These are phyloP conservation scores for Starmerella ratchasimensis DNA, from an alignment of 805 yeast genomes.

Conservation along the genomic window DNA sequence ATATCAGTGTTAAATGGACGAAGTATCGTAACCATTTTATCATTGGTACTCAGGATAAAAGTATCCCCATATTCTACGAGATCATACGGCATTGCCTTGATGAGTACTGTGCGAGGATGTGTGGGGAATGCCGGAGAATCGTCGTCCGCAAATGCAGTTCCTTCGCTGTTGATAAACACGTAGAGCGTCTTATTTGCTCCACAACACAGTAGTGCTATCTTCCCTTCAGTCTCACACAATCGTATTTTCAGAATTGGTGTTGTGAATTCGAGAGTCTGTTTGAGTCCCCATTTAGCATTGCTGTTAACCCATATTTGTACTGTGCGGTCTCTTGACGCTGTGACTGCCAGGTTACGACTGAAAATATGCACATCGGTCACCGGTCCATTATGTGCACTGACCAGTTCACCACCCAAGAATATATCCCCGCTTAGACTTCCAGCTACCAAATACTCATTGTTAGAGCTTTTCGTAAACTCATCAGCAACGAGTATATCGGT, in stretches of 20 bases:
- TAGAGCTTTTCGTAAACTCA: not conserved
- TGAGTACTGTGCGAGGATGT: constrained; percentile 36
- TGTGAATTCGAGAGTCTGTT: constrained; percentile 36
- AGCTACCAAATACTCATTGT: not conserved
- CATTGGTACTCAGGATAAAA: constrained; percentile 15
- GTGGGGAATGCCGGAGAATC: constrained; percentile 14
- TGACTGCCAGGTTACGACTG: constrained; percentile 1
- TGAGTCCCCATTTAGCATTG: constrained; percentile 33
- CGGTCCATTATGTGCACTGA: constrained; percentile 18
- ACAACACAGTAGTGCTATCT: constrained; percentile 29
- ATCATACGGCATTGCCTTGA: constrained; percentile 39
- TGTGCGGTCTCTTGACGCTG: constrained; percentile 18
- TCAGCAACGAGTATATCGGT: constrained; percentile 5
- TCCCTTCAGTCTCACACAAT: constrained; percentile 23
- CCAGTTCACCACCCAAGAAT: constrained; percentile 2
- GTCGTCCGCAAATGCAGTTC: constrained; percentile 11
- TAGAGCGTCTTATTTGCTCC: constrained; percentile 52
- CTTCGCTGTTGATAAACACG: constrained; percentile 32
- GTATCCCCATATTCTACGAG: constrained; percentile 21
- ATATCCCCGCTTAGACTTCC: constrained; percentile 13
- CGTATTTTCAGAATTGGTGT: constrained; percentile 16
- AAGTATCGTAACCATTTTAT: constrained; percentile 13
- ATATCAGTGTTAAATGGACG: constrained; percentile 13
- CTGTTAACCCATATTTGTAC: constrained; percentile 16
- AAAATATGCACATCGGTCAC: constrained; percentile 15